Percentiles rank a stretch among this genome's conserved stretches.
These are phyloP conservation scores for Penicillium herquei DNA, from an alignment of 495 filamentous ascomycete genomes.

Conservation along the genomic window DNA sequence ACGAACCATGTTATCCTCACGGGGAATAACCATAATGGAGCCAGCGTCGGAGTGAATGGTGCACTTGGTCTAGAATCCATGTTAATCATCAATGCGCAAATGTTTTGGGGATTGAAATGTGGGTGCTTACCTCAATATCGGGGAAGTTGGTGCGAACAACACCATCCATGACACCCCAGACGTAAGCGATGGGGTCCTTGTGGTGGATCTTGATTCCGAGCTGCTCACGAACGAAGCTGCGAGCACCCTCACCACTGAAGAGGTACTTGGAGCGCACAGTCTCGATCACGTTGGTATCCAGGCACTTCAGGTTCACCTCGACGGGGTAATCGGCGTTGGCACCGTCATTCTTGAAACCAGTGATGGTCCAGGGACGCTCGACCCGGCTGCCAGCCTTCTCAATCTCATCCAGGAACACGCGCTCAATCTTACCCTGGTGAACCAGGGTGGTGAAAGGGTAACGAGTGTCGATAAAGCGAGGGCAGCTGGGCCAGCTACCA, in stretches of 20 bases:
- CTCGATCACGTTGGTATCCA: conserved; percentile 68
- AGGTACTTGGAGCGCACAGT: conserved; percentile 64
- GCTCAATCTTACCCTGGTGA: conserved; percentile 65
- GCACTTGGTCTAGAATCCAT: conserved; percentile 78
- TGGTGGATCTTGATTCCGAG: conserved; percentile 58
- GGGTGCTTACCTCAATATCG: conserved; percentile 62
- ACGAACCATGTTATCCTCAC: conserved; percentile 76
- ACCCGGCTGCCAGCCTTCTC: conserved; percentile 56
- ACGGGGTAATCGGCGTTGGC: conserved; percentile 56
- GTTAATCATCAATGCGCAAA: conserved; percentile 16
- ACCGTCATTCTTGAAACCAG: conserved; percentile 58
- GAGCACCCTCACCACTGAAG: conserved; percentile 65
- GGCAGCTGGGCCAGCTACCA: conserved; percentile 63
- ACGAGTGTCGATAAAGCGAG: conserved; percentile 63
- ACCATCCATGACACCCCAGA: conserved; percentile 87
- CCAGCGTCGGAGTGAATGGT: conserved; percentile 67
- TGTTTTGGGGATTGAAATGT: neutral
- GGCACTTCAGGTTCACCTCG: conserved; percentile 68
- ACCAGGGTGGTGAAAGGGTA: conserved; percentile 66
- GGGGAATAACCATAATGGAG: conserved; percentile 75
- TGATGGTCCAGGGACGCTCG: conserved; percentile 63
- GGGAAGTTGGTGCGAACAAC: conserved; percentile 79
- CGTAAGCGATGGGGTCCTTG: conserved; percentile 62
- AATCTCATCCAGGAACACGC: conserved; percentile 62
- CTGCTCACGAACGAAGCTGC: conserved; percentile 59